Base-by-base conservation (phyloP, 169 alveolate genomes). In the Cryptosporidium bovis region DNA sequence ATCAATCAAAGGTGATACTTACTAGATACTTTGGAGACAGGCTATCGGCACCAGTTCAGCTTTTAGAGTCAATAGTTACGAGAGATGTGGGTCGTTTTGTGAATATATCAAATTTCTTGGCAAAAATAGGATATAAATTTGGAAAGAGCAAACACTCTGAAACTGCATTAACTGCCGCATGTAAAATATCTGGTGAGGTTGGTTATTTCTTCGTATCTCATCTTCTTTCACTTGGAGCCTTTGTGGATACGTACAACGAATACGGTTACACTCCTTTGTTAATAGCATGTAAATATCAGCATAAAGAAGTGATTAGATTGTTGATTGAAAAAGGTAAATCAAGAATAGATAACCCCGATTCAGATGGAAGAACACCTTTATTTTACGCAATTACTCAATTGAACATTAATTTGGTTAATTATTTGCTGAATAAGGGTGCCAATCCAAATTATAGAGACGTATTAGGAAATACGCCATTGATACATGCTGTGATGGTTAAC, bases 301-400 rank as follows among this genome's bases (percentile, higher is more conserved):
- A 58, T n/a, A 77, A 77, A 24, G 71, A 62, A 46, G 87, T 77
- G 18, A 71, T 77, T 24, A 18, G 51, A 27, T 46, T 77, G 10
- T 31, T 77, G 27, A 77, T 77, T 40, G 87, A 77, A 48, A 56
- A 77, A 31, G 87, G 87, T 2, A 77, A 40, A 24, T 60, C 77
- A 20, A 33, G 18, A 3, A 7, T 77, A 24, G 87, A 77, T 50
- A 58, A 51, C 15, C 51, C 87, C 1, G 87, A 77, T 27, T 62
- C 87, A 15, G 87, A 77, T 50, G 87, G 87, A 3, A 77, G 87
- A 44, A 77, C 87, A 16, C 87, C 87, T 16, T 31, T 77, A 4
- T 77, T 77, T 44, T 77, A 77, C 44, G 87, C 87, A 48, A 77
- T 77, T 3, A 77, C 77, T 53, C 87, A 77, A 48, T 56, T 77